Evolutionary conservation across 208 protist species (phyloP), one percentile per base, ranked within the genome.

Genomic region (Blastocrithidia nonstop): DNA sequence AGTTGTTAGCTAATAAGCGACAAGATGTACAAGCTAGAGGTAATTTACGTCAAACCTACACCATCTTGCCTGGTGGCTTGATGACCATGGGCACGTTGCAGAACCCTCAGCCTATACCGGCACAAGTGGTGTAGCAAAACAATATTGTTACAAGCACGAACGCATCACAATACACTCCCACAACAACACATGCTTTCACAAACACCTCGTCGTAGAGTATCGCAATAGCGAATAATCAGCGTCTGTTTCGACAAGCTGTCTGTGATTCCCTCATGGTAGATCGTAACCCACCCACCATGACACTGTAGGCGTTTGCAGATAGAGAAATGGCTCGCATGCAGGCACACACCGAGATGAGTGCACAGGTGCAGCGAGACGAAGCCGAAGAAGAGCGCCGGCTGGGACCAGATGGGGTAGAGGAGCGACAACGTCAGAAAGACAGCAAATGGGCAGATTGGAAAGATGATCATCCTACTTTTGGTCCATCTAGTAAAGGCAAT

Each of bases 1-100:
- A 66, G 5, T 40, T 92, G 28, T 77, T 88, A 28, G 71, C 72
- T 31, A 81, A 66, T 7, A 71, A 80, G 8, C 61, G 64, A 20
- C 73, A 74, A 11, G 62, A 83, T 33, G 29, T 11, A 11, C 11
- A 15, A 11, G 29, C 29, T 35, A n/a, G 49, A 40, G n/a, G n/a
- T n/a, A n/a, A n/a, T n/a, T n/a, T n/a, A 3, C 62, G 68, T 6
- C 54, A 77, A n/a, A 88, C 83, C 8, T 92, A 92, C 65, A 92
- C 83, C 11, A 84, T 92, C 45, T 60, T 92, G 4, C 77, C 83
- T 3, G 71, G 72, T 17, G 83, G 83, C 17, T 66, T 64, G 35
- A 82, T 92, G 64, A 42, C 58, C 21, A 57, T 51, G 6, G 82
- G 82, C 3, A 81, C 71, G 7, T 40, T 63, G 19, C 52, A 71